phyloP scores from a whole-genome alignment of 768 basidiomycete genomes.

The Leccinum disarticulatum region DNA sequence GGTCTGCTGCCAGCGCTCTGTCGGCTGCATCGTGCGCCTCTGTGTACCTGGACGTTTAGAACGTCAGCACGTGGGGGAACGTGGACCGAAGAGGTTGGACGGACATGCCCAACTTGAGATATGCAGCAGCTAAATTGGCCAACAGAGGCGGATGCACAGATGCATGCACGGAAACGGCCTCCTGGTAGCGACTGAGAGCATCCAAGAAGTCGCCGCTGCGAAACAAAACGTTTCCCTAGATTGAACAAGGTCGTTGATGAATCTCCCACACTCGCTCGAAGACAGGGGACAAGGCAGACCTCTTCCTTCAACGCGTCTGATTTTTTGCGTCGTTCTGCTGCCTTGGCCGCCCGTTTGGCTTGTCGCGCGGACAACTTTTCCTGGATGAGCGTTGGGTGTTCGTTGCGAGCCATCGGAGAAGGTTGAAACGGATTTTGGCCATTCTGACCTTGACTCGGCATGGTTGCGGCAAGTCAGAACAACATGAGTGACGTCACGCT shows the following conservation, averaged over 20 bases:
- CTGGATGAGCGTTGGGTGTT: conserved; percentile 1
- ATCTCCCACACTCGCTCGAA: not conserved
- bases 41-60: conserved; percentile 17
- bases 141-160: conserved; percentile 34
- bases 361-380: conserved; percentile 9
- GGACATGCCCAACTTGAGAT: conserved; percentile 42
- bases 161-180: conserved; percentile 38
- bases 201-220: conserved; percentile 35
- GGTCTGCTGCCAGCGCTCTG: conserved; percentile 30
- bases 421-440: not conserved
- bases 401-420: not conserved
- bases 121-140: conserved; percentile 42
- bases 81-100: not conserved
- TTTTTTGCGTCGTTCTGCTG: conserved; percentile 15
- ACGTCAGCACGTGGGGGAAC: not conserved
- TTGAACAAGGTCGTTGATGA: not conserved
- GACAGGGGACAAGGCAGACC: conserved; percentile 12
- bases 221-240: conserved; percentile 48
- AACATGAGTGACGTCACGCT: not conserved
- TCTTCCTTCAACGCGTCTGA: conserved; percentile 33
- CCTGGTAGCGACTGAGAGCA: conserved; percentile 42
- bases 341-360: conserved; percentile 19
- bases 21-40: conserved; percentile 32
- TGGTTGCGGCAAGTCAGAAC: not conserved
- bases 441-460: not conserved